Conservation (phyloP, 169 alveolate species). For the Cryptosporidium ubiquitum region DNA sequence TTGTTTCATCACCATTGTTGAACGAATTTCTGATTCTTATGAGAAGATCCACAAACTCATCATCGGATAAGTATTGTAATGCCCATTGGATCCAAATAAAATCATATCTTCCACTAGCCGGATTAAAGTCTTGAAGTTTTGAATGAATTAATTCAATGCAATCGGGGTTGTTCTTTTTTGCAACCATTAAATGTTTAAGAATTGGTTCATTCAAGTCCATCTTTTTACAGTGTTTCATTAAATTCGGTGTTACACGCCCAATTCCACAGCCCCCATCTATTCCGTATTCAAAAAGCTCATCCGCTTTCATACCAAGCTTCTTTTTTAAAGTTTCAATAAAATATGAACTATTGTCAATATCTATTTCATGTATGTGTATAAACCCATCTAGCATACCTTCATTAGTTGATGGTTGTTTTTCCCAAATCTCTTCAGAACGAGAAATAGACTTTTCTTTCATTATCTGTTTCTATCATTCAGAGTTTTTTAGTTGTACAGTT, state of each 20-base stretch:
- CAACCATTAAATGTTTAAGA: conserved; percentile 26
- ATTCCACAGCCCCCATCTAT: conserved; percentile 73
- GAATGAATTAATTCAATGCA: conserved; percentile 8
- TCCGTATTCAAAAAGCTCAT: conserved; percentile 43
- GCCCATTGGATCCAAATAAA: conserved; percentile 74
- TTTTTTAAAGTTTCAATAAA: conserved; percentile 36
- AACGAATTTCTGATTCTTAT: conserved; percentile 41
- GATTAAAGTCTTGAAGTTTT: conserved; percentile 38
- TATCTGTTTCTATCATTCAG: background rate
- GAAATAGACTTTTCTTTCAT: background rate
- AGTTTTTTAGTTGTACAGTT: background rate
- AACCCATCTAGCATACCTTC: conserved; percentile 70
- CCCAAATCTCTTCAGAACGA: conserved; percentile 54
- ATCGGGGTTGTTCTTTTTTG: conserved; percentile 19
- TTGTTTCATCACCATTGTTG: background rate
- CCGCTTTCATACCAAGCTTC: background rate
- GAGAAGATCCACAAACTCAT: conserved; percentile 41
- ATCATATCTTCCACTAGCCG: conserved; percentile 46
- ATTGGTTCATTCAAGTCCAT: conserved; percentile 57
- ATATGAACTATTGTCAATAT: conserved; percentile 19
- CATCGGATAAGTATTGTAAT: conserved; percentile 38
- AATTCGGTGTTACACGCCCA: conserved; percentile 66
- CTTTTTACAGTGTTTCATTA: conserved; percentile 25
- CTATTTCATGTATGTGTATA: conserved; percentile 66
- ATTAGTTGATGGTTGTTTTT: conserved; percentile 35